Base-by-base conservation (phyloP, 2,329 filamentous ascomycete genomes). In the Xylaria sp. region DNA sequence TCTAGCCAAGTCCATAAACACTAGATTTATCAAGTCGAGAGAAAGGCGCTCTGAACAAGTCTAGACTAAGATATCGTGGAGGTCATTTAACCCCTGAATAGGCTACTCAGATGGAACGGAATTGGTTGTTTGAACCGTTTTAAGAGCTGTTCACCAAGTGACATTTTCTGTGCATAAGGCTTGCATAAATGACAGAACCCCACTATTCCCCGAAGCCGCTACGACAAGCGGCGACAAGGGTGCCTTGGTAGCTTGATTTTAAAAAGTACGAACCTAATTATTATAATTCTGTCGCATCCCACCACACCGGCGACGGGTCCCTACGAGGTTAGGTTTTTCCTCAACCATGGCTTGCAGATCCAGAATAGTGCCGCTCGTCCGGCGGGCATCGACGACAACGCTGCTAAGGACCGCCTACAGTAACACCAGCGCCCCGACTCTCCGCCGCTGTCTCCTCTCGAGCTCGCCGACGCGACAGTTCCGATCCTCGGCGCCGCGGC, bases 311-410 rank as follows among this genome's bases (percentile, higher is more conserved):
- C 47, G 47, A 51, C 48, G 24, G 11, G 24, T 47, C 14, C n/a
- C 47, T 34, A 58, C 39, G 32, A 67, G 39, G 62, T 9, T 11
- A 55, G 58, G 39, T 14, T 42, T 32, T 48, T 50, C 54, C 21
- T 64, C 64, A 67, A 36, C 42, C 21, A 78, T 78, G 76, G 74
- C 76, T 48, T 75, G 71, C 61, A 75, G 76, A 72, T 75, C 74
- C 27, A 76, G 72, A 69, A 59, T 79, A 32, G 66, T 72, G 19
- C 76, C 77, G 5, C 72, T 76, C 45, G 68, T 75, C 51, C 72
- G 75, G 66, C 75, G 75, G 61, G 65, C 72, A 45, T 70, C 71
- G 42, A 62, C 72, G 56, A 4, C n/a, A 1, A 69, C 75, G 14
- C 70, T 69, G 58, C 72, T 71, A 61, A 65, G 70, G 14, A 60